Base-by-base conservation (phyloP, 164 flowering plant species). In the Macadamia tetraphylla region DNA sequence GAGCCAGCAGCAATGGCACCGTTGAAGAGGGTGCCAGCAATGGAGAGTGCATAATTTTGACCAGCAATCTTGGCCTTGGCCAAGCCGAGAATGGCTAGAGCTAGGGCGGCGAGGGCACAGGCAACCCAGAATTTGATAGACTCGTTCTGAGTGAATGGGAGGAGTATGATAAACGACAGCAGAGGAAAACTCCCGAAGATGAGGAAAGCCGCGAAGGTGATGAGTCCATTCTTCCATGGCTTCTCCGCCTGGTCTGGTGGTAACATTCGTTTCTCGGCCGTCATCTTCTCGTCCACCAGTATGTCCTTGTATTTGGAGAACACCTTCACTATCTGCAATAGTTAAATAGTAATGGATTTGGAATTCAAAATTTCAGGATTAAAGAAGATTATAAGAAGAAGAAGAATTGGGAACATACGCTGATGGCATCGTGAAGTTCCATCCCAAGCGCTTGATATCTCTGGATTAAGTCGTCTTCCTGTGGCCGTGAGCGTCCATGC, bases 221-320 rank as follows among this genome's bases (percentile, higher is more conserved):
- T 69, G 18, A 85, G 66, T 0, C 85, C 88, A 43, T 76, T 86
- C 82, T 83, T 85, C 93, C 90, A 84, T 57, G 90, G 84, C 81
- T 83, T 85, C 67, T 84, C 81, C 40, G 60, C 66, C 46, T 79
- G 56, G 32, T 82, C 82, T 0, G 84, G 80, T 6, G 87, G 85
- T 8, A 75, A 59, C 67, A 78, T 73, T 55, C 88, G 80, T 53
- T 83, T 83, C 51, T 80, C 62, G 2, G 63, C 58, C 17, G 66
- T 58, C 81, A 86, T 70, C 73, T 84, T 77, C 78, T 85, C 93
- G 7, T 83, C 85, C 32, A 83, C 79, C 43, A 86, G 48, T 51
- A 86, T 81, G 72, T 83, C 78, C 9, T 75, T 76, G 77, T 88
- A 86, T 73, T 88, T 88, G 14, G 85, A 69, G 15, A 85, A 82